Evolutionary conservation across 139 green algal genomes (phyloP).

Genomic region (Tetraselmis striata): DNA sequence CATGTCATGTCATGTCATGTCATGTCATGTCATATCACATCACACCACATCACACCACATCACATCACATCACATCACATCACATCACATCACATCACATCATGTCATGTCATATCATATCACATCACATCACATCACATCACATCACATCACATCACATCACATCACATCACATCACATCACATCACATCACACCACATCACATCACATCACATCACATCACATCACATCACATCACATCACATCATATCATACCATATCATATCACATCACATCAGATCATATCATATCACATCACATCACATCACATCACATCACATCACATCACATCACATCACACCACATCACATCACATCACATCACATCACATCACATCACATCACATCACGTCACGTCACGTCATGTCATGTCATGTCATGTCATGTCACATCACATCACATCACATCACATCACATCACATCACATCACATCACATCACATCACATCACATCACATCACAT

Average conservation of each 20-base stretch:
- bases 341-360: background rate
- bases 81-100: background rate
- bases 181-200: background rate
- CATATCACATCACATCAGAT: constrained; percentile 16
- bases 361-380: background rate
- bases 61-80: background rate
- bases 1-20: background rate
- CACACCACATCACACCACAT: background rate
- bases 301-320: constrained; percentile 21
- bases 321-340: constrained; percentile 1
- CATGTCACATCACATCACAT: background rate
- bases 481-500: constrained; percentile 1
- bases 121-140: background rate
- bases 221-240: background rate
- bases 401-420: background rate
- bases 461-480: background rate
- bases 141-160: background rate
- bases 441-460: background rate
- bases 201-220: constrained; percentile 1
- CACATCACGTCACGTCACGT: background rate
- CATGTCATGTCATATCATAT: background rate
- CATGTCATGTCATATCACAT: background rate
- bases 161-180: constrained; percentile 4
- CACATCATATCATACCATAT: constrained; percentile 16
- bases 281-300: constrained; percentile 17